Percentiles rank a stretch among this genome's conserved stretches.
Conservation (phyloP, 139 green algal genomes). For the Haematococcus lacustris region DNA sequence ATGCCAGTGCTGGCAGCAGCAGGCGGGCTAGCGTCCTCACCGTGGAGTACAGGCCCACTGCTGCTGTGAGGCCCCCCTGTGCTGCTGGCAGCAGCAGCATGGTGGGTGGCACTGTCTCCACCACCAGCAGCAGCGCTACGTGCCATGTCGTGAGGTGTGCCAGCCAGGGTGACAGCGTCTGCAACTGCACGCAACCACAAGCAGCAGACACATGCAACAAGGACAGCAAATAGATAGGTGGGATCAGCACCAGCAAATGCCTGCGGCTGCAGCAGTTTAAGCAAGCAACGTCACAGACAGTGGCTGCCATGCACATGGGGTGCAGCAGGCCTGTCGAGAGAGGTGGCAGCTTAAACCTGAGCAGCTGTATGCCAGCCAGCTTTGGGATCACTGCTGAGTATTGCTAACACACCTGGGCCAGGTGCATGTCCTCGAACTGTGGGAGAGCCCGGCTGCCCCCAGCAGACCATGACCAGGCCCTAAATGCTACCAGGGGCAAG, state of each 20-base stretch:
- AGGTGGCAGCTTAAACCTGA: neutral
- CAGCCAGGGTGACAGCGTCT: slow-evolving; percentile 14
- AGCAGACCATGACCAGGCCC: slow-evolving; percentile 22
- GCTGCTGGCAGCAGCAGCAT: slow-evolving; percentile 31
- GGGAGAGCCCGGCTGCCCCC: slow-evolving; percentile 5
- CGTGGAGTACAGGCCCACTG: slow-evolving; percentile 17
- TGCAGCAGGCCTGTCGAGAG: neutral
- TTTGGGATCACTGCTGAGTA: neutral
- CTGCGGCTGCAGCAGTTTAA: neutral
- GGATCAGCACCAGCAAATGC: neutral
- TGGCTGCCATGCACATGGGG: neutral
- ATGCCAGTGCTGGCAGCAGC: no score
- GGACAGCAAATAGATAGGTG: neutral
- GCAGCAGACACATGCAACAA: neutral
- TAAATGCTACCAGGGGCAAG: slow-evolving; percentile 13
- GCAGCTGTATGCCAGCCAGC: neutral
- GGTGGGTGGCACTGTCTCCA: slow-evolving; percentile 27
- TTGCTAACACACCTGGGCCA: neutral
- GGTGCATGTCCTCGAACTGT: slow-evolving; percentile 18
- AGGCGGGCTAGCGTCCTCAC: slow-evolving; percentile 8
- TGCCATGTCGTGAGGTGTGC: slow-evolving; percentile 8
- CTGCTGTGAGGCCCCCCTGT: slow-evolving; percentile 16
- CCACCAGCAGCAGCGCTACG: slow-evolving; percentile 14
- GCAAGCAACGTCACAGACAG: neutral
- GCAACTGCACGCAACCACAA: neutral